These are phyloP conservation scores for Grigorovia transvaalensis DNA, from an alignment of 805 yeast genomes.

Conservation along the genomic window DNA sequence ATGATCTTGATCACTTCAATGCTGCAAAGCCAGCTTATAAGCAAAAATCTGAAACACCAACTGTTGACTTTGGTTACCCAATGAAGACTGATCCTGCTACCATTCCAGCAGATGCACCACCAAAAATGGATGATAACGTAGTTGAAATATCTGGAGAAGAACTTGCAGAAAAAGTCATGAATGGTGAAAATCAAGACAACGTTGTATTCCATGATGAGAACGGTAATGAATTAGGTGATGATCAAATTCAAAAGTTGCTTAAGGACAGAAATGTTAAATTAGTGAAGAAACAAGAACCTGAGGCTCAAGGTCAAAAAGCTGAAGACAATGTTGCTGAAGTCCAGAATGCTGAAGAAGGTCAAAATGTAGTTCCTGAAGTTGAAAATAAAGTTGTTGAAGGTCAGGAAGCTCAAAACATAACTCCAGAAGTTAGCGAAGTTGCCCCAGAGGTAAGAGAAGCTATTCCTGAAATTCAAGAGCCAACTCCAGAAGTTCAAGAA, in stretches of 20 bases:
- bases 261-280: slow-evolving; percentile 19
- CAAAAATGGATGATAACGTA: slow-evolving; percentile 1
- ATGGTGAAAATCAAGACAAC: slow-evolving; percentile 7
- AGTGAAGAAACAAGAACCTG: slow-evolving; percentile 5
- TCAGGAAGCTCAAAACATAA: not conserved
- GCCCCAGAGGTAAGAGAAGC: not conserved
- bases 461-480: not conserved
- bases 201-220: slow-evolving; percentile 29
- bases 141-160: slow-evolving; percentile 6
- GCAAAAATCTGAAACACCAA: not conserved
- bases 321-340: not conserved
- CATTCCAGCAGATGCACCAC: not conserved
- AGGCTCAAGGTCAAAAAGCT: slow-evolving; percentile 1
- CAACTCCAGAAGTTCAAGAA: not conserved
- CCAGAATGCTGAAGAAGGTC: not conserved
- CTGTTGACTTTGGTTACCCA: slow-evolving; percentile 1
- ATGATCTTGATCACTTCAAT: slow-evolving; percentile 18
- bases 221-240: slow-evolving; percentile 30
- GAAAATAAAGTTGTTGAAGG: not conserved
- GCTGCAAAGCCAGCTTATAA: slow-evolving; percentile 3
- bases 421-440: slow-evolving; percentile 1
- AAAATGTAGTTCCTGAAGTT: slow-evolving; percentile 1
- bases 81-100: not conserved
- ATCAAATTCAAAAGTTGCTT: slow-evolving; percentile 21
- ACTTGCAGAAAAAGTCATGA: not conserved